These are phyloP conservation scores for Botrytis galanthina DNA, from an alignment of 2,329 filamentous ascomycete species.

Conservation along the genomic window DNA sequence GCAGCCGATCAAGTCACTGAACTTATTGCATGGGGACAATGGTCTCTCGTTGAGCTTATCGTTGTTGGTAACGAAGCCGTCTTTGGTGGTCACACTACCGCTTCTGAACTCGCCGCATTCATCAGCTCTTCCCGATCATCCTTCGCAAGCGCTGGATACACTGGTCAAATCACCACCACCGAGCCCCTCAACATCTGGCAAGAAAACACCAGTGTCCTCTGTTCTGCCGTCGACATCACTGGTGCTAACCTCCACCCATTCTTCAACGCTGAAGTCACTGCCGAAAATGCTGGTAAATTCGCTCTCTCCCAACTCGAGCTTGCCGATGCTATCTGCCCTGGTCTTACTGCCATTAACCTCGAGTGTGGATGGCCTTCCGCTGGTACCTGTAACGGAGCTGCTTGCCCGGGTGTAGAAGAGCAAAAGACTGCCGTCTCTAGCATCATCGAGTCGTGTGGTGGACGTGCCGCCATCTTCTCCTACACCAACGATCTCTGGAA, in stretches of 20 bases:
- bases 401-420: constrained; percentile 63
- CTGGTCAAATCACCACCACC: constrained; percentile 74
- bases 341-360: constrained; percentile 73
- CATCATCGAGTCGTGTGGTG: constrained; percentile 65
- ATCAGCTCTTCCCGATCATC: constrained; percentile 63
- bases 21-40: constrained; percentile 71
- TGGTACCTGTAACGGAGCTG: constrained; percentile 69
- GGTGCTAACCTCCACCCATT: constrained; percentile 89
- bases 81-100: constrained; percentile 68
- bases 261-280: constrained; percentile 73
- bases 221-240: constrained; percentile 71
- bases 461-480: constrained; percentile 76
- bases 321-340: constrained; percentile 67
- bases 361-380: constrained; percentile 86
- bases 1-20: constrained; percentile 67
- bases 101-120: constrained; percentile 64
- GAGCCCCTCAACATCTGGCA: constrained; percentile 81
- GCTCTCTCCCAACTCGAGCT: constrained; percentile 70
- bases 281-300: constrained; percentile 71
- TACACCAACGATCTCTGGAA: constrained; percentile 83
- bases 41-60: constrained; percentile 73
- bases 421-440: constrained; percentile 71
- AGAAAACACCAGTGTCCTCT: constrained; percentile 59
- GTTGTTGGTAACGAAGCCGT: constrained; percentile 91
- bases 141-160: constrained; percentile 66